Evolutionary conservation across 148 eudicot genomes (phyloP).

Genomic region (Cornus kousa): DNA sequence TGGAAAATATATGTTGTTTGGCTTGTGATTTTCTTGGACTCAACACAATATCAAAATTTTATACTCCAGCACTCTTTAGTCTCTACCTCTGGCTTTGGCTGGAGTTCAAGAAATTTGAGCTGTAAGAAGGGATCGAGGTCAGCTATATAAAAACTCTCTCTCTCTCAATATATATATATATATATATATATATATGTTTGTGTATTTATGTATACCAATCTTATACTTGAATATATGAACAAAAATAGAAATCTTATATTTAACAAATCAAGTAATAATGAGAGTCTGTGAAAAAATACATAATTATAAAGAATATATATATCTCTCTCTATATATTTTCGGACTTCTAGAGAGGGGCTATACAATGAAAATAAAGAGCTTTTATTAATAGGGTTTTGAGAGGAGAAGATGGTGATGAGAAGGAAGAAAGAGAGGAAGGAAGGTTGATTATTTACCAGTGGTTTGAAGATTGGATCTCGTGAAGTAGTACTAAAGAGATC

Average conservation of each 20-base stretch:
- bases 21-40: too few species aligned
- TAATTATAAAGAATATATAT: too few species aligned
- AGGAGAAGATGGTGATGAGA: background rate
- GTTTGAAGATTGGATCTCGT: conserved; percentile 64
- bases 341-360: background rate
- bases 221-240: too few species aligned
- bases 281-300: background rate
- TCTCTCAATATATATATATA: too few species aligned
- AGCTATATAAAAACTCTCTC: too few species aligned
- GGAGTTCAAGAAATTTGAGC: background rate
- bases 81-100: background rate
- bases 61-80: too few species aligned
- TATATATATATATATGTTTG: too few species aligned
- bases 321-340: too few species aligned
- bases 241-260: too few species aligned
- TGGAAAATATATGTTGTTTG: too few species aligned
- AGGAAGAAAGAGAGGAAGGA: background rate
- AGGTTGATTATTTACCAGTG: background rate
- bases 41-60: too few species aligned
- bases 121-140: background rate
- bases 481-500: conserved; percentile 26
- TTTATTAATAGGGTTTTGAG: conserved; percentile 8
- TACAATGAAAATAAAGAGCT: background rate
- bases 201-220: too few species aligned
- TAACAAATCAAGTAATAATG: background rate